These are phyloP conservation scores for Tetrahymena borealis DNA, from an alignment of 73 alveolate species.

Conservation along the genomic window DNA sequence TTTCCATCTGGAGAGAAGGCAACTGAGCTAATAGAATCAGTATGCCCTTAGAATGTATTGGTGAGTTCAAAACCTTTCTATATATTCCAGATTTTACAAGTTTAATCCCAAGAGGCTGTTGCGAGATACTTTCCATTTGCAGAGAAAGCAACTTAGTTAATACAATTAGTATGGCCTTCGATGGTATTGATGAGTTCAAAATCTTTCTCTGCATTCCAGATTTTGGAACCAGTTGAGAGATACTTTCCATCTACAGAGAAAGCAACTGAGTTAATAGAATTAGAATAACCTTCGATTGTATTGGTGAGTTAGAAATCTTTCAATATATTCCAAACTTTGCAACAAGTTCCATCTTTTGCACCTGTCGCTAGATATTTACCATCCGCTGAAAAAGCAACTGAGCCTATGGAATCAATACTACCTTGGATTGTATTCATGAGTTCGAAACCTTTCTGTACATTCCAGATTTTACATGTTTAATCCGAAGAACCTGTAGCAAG, in stretches of 20 bases:
- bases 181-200: conserved; percentile 23
- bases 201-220: background rate
- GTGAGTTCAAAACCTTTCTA: background rate
- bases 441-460: background rate
- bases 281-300: background rate
- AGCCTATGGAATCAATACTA: conserved; percentile 42
- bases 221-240: background rate
- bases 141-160: conserved; percentile 47
- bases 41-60: background rate
- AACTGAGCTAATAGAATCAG: background rate
- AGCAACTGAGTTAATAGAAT: background rate
- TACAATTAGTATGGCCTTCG: conserved; percentile 49
- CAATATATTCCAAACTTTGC: background rate
- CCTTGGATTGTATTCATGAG: background rate
- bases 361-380: conserved; percentile 59
- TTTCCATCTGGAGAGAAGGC: background rate
- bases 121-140: conserved; percentile 61
- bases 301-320: background rate
- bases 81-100: conserved; percentile 28
- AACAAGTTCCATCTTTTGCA: conserved; percentile 51
- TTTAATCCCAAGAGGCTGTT: conserved; percentile 50
- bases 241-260: background rate
- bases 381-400: conserved; percentile 50
- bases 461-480: background rate
- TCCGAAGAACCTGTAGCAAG: too few species aligned